These are phyloP conservation scores for Candida vaughaniae DNA, from an alignment of 805 yeast genomes.

Conservation along the genomic window DNA sequence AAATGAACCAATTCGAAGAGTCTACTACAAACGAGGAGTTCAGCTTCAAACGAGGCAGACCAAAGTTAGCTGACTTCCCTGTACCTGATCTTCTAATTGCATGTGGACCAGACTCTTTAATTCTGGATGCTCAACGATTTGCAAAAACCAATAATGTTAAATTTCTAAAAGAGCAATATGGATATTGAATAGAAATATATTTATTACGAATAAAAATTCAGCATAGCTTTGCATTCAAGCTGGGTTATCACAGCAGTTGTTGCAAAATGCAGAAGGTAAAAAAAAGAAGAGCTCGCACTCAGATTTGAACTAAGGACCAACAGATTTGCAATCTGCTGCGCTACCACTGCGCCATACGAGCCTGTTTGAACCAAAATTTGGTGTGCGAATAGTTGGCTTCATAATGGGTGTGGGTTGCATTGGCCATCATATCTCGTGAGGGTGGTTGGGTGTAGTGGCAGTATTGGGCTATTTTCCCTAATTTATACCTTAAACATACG, in stretches of 20 bases:
- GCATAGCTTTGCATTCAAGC: too few species aligned
- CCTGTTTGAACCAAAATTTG: conserved; percentile 6
- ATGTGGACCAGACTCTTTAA: conserved; percentile 56
- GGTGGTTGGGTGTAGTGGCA: too few species aligned
- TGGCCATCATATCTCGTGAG: too few species aligned
- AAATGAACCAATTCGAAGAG: conserved; percentile 5
- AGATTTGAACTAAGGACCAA: conserved; percentile 97
- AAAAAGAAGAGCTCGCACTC: conserved; percentile 73
- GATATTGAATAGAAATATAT: conserved; percentile 3
- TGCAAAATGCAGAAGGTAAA: not conserved
- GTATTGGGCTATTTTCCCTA: too few species aligned
- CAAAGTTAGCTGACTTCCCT: conserved; percentile 4
- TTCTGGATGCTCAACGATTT: conserved; percentile 38
- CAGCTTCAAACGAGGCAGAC: conserved; percentile 6
- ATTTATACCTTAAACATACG: too few species aligned
- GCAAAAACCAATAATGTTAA: conserved; percentile 31
- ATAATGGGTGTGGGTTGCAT: too few species aligned
- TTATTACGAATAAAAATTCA: not conserved
- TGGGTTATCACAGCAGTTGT: too few species aligned
- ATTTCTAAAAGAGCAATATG: conserved; percentile 9
- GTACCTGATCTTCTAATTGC: conserved; percentile 39
- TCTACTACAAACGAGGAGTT: not conserved
- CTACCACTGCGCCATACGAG: conserved; percentile 93
- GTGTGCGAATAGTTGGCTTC: too few species aligned
- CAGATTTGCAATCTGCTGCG: conserved; percentile 99